Evolutionary conservation across 1,139 yeast genomes (phyloP).

Genomic region (Pneumocystis murina): DNA sequence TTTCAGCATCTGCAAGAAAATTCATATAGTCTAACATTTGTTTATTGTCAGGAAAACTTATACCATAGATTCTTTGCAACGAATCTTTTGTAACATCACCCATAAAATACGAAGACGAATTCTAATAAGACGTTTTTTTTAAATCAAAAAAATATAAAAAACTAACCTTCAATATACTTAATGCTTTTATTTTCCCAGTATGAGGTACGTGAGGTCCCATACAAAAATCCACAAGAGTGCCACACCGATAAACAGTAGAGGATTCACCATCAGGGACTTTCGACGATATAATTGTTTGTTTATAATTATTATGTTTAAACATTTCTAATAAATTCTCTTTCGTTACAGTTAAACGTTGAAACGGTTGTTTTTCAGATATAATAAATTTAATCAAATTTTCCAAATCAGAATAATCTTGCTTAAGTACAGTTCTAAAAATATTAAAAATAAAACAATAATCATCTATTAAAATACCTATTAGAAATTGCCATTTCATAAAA

Average conservation of each 20-base stretch:
- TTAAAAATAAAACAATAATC: conserved; percentile 13
- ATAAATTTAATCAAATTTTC: conserved; percentile 84
- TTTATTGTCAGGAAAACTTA: conserved; percentile 97
- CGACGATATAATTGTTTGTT: conserved; percentile 69
- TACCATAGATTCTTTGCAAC: conserved; percentile 93
- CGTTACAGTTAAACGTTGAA: conserved; percentile 82
- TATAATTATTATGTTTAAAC: conserved; percentile 93
- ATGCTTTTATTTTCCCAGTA: conserved; percentile 90
- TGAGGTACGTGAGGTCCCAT: conserved; percentile 97
- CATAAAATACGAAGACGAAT: conserved; percentile 89
- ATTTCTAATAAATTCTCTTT: conserved; percentile 82
- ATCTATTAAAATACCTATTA: conserved; percentile 19
- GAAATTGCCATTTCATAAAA: conserved; percentile 92
- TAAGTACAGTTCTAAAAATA: conserved; percentile 42
- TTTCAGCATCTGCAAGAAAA: conserved; percentile 90
- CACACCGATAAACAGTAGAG: conserved; percentile 95
- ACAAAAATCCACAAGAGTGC: conserved; percentile 93
- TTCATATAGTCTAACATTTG: conserved; percentile 89
- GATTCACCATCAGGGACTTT: conserved; percentile 94
- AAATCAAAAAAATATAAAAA: not conserved
- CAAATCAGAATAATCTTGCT: conserved; percentile 66
- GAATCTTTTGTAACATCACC: conserved; percentile 92
- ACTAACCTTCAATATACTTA: conserved; percentile 58
- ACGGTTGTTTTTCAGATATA: conserved; percentile 89
- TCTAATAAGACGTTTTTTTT: conserved; percentile 21